Evolutionary conservation across 2,329 filamentous ascomycete species (phyloP).

Genomic region (Elsinoe australis): DNA sequence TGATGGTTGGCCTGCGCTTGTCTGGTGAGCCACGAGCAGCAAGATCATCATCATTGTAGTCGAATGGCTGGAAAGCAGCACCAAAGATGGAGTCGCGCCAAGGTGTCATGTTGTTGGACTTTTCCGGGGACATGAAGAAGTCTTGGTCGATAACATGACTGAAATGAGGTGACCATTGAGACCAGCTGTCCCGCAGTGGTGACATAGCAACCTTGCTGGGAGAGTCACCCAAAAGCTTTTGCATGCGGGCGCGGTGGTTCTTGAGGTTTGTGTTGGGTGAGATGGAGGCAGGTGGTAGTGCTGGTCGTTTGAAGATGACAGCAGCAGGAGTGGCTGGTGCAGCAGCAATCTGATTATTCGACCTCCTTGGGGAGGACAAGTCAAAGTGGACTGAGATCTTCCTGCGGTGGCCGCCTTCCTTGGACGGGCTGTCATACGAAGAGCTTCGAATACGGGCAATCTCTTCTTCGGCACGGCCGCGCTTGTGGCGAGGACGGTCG

Average conservation of each 20-base stretch:
- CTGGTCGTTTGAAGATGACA: conserved; percentile 67
- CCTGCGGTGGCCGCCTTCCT: conserved; percentile 35
- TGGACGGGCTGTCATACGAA: conserved; percentile 85
- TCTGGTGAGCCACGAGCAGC: conserved; percentile 56
- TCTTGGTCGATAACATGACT: conserved; percentile 37
- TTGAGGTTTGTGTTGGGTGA: conserved; percentile 90
- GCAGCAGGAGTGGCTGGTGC: conserved; percentile 70
- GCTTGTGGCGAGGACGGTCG: conserved; percentile 68
- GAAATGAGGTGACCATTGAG: conserved; percentile 62
- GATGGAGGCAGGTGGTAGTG: conserved; percentile 62
- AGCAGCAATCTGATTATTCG: conserved; percentile 51
- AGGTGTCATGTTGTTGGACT: conserved; percentile 25
- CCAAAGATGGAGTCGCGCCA: conserved; percentile 35
- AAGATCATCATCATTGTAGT: conserved; percentile 33
- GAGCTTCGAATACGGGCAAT: conserved; percentile 88
- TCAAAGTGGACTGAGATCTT: conserved; percentile 23
- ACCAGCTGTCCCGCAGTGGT: conserved; percentile 43
- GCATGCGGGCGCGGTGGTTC: conserved; percentile 77
- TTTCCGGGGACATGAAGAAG: conserved; percentile 27
- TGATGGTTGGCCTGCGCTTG: conserved; percentile 57
- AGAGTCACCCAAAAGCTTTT: conserved; percentile 66
- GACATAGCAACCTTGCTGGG: conserved; percentile 52
- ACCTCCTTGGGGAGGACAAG: conserved; percentile 63
- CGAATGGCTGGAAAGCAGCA: conserved; percentile 57
- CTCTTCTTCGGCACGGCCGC: conserved; percentile 88